A percentile compares a stretch with the other conserved stretches of the same genome.
These are phyloP conservation scores for Klebsormidium nitens DNA, from an alignment of 139 green algal species.

Conservation along the genomic window DNA sequence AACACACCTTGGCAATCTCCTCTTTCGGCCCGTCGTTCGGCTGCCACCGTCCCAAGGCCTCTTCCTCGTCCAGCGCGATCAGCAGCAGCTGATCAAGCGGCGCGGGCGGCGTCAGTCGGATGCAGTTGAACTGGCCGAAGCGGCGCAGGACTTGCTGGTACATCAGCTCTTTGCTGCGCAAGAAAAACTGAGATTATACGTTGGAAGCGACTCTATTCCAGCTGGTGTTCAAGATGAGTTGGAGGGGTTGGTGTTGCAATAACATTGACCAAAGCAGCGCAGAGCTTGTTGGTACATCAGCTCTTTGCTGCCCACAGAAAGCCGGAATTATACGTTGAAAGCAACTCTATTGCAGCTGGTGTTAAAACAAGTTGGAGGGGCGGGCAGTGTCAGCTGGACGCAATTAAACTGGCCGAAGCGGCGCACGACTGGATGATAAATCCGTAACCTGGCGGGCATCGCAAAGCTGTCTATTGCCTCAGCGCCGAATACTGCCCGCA, in stretches of 20 bases:
- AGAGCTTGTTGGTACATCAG: constrained; percentile 81
- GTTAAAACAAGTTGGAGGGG: constrained; percentile 41
- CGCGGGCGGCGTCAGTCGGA: constrained; percentile 51
- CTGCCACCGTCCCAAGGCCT: constrained; percentile 57
- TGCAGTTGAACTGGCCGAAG: constrained; percentile 37
- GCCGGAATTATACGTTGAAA: too few relatives aligned
- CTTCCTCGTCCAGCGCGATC: constrained; percentile 59
- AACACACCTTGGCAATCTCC: constrained; percentile 51
- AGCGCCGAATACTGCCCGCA: too few relatives aligned
- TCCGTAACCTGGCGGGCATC: constrained; percentile 64
- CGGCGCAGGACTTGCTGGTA: constrained; percentile 72
- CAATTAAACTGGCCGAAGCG: constrained; percentile 42
- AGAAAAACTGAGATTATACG: too few relatives aligned
- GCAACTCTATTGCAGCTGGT: too few relatives aligned
- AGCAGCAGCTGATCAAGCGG: constrained; percentile 52
- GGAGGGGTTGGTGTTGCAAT: constrained; percentile 49
- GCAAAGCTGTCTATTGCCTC: too few relatives aligned
- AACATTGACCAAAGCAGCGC: constrained; percentile 42
- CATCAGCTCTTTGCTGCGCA: constrained; percentile 69
- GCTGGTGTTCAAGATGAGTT: constrained; percentile 49
- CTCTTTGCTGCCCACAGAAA: constrained; percentile 54
- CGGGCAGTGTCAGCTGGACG: constrained; percentile 55
- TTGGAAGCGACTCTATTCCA: too few relatives aligned
- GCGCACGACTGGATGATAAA: constrained; percentile 73
- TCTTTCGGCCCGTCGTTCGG: constrained; percentile 43